These are phyloP conservation scores for Coemansia brasiliensis DNA, from an alignment of 192 early-diverging fungal species.

Conservation along the genomic window DNA sequence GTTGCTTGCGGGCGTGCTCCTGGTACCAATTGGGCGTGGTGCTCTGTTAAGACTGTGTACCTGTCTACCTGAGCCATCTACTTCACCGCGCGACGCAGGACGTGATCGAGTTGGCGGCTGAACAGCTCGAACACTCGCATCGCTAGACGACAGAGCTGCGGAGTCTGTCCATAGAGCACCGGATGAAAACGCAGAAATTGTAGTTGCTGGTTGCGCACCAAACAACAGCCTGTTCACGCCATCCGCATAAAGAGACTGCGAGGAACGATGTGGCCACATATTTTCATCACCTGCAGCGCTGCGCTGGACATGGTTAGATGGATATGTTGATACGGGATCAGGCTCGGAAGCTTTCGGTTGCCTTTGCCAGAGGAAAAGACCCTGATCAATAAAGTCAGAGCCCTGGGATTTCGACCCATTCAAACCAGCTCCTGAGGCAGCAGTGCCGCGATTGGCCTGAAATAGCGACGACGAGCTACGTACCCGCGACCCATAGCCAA, in stretches of 20 bases:
- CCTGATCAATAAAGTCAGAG: background rate
- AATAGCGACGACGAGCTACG: slow-evolving; percentile 32
- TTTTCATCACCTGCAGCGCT: too few species aligned
- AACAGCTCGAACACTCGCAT: background rate
- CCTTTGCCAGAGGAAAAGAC: background rate
- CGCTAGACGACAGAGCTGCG: background rate
- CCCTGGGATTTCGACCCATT: too few species aligned
- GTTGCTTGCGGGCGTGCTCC: slow-evolving; percentile 15
- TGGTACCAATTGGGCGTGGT: slow-evolving; percentile 41
- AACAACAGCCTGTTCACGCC: slow-evolving; percentile 3
- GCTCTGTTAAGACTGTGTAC: background rate
- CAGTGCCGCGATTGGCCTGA: slow-evolving; percentile 8
- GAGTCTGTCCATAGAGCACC: slow-evolving; percentile 35
- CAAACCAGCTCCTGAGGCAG: background rate
- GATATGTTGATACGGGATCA: too few species aligned
- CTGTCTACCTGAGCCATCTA: background rate
- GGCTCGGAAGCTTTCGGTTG: too few species aligned
- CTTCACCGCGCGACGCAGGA: slow-evolving; percentile 18
- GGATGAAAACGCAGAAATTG: slow-evolving; percentile 21
- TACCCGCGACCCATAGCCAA: slow-evolving; percentile 12
- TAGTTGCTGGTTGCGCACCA: background rate
- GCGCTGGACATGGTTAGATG: too few species aligned
- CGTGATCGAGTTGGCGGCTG: slow-evolving; percentile 5
- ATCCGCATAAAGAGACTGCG: slow-evolving; percentile 13
- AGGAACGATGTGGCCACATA: too few species aligned